phyloP scores from a whole-genome alignment of 192 early-diverging fungal genomes.

The Jimgerdemannia flammicorona region DNA sequence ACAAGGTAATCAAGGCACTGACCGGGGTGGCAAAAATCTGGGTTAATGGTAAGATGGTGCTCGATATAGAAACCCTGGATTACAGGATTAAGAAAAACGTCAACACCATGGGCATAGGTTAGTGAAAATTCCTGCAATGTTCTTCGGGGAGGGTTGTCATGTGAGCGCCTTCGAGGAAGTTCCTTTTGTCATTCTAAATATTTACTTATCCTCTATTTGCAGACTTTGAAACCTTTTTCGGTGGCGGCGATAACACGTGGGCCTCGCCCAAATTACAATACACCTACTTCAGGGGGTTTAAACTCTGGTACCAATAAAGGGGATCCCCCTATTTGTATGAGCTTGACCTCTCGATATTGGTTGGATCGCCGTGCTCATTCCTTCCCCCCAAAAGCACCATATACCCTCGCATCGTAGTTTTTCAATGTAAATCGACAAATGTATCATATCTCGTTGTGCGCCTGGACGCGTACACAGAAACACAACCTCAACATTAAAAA shows the following conservation, averaged over 20 bases:
- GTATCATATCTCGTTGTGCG: neutral
- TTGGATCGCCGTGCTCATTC: too few species aligned
- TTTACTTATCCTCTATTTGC: neutral
- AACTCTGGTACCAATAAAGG: slow-evolving; percentile 5
- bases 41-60: slow-evolving; percentile 16
- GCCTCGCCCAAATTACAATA: slow-evolving; percentile 19
- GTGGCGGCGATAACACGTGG: slow-evolving; percentile 20
- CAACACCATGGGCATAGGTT: slow-evolving; percentile 22
- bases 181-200: neutral
- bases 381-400: too few species aligned
- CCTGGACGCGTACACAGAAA: too few species aligned
- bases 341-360: neutral
- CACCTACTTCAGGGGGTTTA: slow-evolving; percentile 27
- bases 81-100: slow-evolving; percentile 5
- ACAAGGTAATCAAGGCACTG: neutral
- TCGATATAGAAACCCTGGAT: slow-evolving; percentile 7
- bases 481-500: too few species aligned
- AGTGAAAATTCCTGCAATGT: slow-evolving; percentile 1
- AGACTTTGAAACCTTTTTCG: slow-evolving; percentile 39
- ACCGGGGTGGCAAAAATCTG: neutral
- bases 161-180: neutral
- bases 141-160: neutral
- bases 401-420: neutral
- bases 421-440: neutral
- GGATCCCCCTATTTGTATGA: neutral